Evolutionary conservation across 2,329 filamentous ascomycete species (phyloP).

Genomic region (Colletotrichum navitas): DNA sequence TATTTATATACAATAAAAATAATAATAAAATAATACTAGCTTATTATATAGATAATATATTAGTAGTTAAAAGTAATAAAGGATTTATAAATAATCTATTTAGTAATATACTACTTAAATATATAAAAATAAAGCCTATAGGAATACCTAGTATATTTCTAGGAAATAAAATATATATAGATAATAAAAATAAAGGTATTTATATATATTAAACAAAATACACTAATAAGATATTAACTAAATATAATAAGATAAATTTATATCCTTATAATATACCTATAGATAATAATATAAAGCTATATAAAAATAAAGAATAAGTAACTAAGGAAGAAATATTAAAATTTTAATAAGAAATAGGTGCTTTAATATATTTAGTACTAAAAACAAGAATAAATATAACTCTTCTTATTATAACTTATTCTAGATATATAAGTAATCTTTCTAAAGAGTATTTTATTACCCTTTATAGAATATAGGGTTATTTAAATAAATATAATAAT

Average conservation of each 20-base stretch:
- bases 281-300: background rate
- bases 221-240: background rate
- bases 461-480: background rate
- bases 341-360: background rate
- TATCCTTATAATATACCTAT: background rate
- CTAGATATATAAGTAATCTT: background rate
- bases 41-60: background rate
- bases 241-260: slow-evolving; percentile 4
- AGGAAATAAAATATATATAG: background rate
- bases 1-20: background rate
- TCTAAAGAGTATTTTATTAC: background rate
- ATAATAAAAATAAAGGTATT: background rate
- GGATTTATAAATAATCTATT: background rate
- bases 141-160: background rate
- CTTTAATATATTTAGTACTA: background rate
- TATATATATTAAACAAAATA: background rate
- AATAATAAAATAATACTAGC: background rate
- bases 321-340: background rate
- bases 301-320: background rate
- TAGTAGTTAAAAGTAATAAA: background rate
- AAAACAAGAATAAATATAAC: background rate
- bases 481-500: background rate
- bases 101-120: background rate
- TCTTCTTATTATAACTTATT: background rate
- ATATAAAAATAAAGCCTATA: background rate